These are phyloP conservation scores for Aspergillus egyptiacus DNA, from an alignment of 495 filamentous ascomycete species.

Conservation along the genomic window DNA sequence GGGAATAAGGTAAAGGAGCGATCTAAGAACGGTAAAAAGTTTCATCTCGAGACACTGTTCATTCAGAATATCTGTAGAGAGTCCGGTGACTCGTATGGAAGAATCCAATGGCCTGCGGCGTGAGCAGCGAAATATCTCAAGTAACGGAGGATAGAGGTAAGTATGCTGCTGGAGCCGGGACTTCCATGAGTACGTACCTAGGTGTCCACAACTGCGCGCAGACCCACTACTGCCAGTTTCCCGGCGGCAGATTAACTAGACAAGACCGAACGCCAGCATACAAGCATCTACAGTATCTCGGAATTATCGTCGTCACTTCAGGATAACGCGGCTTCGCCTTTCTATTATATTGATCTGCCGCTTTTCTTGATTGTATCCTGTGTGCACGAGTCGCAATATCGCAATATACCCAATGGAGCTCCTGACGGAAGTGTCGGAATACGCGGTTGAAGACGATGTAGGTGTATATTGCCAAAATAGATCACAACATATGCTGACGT, in stretches of 20 bases:
- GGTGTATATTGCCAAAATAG: conserved; percentile 12
- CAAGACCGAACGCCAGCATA: too few relatives aligned
- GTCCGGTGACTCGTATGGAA: not conserved
- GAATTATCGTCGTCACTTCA: too few relatives aligned
- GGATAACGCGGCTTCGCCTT: too few relatives aligned
- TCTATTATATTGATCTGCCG: too few relatives aligned
- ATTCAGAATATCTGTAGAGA: not conserved
- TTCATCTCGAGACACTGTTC: conserved; percentile 40
- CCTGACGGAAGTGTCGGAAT: conserved; percentile 11
- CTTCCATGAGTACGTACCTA: conserved; percentile 7
- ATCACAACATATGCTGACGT: conserved; percentile 1
- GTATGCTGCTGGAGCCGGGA: too few relatives aligned
- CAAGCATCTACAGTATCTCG: too few relatives aligned
- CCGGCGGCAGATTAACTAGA: too few relatives aligned
- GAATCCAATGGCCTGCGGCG: conserved; percentile 12
- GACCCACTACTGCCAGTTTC: conserved; percentile 7
- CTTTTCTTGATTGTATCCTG: too few relatives aligned
- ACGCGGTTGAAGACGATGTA: conserved; percentile 21
- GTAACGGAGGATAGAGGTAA: too few relatives aligned
- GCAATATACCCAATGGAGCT: too few relatives aligned
- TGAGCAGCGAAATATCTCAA: too few relatives aligned
- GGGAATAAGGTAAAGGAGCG: conserved; percentile 44
- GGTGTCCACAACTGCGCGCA: conserved; percentile 26
- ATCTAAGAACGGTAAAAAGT: conserved; percentile 49
- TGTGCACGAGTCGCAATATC: too few relatives aligned